Percentiles rank a stretch among this genome's conserved stretches.
Evolutionary conservation across 352 stramenopile species (phyloP).

Genomic region (Phytopythium delawarense): DNA sequence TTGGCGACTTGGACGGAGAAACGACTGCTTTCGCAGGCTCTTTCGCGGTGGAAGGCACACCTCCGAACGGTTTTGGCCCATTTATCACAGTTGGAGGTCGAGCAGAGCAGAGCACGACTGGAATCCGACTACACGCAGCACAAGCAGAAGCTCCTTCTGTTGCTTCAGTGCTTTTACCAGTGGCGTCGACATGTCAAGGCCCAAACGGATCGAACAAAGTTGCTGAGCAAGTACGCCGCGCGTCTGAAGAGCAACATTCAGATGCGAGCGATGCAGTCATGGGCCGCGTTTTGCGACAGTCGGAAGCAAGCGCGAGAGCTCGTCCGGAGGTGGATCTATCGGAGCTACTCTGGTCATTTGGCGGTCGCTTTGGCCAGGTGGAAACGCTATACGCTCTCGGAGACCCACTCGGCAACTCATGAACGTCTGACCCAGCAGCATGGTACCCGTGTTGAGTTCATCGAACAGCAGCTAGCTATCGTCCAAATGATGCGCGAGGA

Average conservation of each 20-base stretch:
- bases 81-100: not conserved
- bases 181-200: slow-evolving; percentile 18
- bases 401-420: not conserved
- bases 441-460: not conserved
- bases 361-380: not conserved
- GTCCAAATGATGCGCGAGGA: slow-evolving; percentile 4
- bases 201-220: not conserved
- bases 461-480: not conserved
- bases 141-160: slow-evolving; percentile 17
- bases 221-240: slow-evolving; percentile 17
- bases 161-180: slow-evolving; percentile 18
- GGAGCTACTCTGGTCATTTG: slow-evolving; percentile 1
- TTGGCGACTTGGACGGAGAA: not conserved
- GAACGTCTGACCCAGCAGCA: not conserved
- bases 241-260: slow-evolving; percentile 21
- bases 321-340: slow-evolving; percentile 14
- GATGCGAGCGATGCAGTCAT: slow-evolving; percentile 15
- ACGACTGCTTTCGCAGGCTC: not conserved
- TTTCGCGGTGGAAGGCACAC: not conserved
- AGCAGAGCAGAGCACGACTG: not conserved
- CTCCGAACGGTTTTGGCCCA: not conserved
- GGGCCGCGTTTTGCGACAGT: slow-evolving; percentile 15
- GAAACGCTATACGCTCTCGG: not conserved
- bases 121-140: slow-evolving; percentile 18
- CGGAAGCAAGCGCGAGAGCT: slow-evolving; percentile 23